phyloP scores from a whole-genome alignment of 2,329 filamentous ascomycete species.

The Gremmenia infestans region DNA sequence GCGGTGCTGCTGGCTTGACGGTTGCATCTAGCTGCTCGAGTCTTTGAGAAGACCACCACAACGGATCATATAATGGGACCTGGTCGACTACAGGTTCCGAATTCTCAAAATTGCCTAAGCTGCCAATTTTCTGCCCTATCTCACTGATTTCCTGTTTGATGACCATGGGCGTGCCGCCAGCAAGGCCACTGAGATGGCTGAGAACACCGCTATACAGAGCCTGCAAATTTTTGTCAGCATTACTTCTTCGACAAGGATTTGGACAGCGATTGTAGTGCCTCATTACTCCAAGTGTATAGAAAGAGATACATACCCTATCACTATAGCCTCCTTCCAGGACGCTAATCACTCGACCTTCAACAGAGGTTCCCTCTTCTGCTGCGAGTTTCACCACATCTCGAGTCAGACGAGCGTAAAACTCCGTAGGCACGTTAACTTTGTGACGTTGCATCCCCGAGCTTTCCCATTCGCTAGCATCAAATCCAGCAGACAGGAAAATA shows the following conservation, averaged over 20 bases:
- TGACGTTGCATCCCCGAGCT: slow-evolving; percentile 90
- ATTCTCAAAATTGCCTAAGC: slow-evolving; percentile 30
- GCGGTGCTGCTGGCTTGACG: slow-evolving; percentile 45
- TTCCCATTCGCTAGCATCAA: slow-evolving; percentile 96
- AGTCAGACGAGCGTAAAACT: slow-evolving; percentile 91
- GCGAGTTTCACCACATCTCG: slow-evolving; percentile 79
- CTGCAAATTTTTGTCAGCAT: no score
- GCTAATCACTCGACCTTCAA: slow-evolving; percentile 83
- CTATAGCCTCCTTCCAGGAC: slow-evolving; percentile 96
- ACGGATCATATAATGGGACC: slow-evolving; percentile 52
- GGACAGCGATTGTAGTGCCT: no score
- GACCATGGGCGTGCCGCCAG: slow-evolving; percentile 45
- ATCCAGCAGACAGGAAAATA: slow-evolving; percentile 92
- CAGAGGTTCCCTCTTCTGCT: slow-evolving; percentile 69
- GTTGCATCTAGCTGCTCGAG: slow-evolving; percentile 66
- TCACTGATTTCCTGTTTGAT: slow-evolving; percentile 40
- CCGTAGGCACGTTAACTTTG: slow-evolving; percentile 90
- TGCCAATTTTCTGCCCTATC: slow-evolving; percentile 50
- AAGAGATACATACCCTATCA: slow-evolving; percentile 48
- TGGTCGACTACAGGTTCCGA: slow-evolving; percentile 7
- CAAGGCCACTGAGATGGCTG: slow-evolving; percentile 83
- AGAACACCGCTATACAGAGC: slow-evolving; percentile 83
- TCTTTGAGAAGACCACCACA: slow-evolving; percentile 65
- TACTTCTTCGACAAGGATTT: no score
- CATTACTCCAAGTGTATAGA: no score